Conservation (phyloP, 2,329 filamentous ascomycete genomes). For the Xylaria sp. region DNA sequence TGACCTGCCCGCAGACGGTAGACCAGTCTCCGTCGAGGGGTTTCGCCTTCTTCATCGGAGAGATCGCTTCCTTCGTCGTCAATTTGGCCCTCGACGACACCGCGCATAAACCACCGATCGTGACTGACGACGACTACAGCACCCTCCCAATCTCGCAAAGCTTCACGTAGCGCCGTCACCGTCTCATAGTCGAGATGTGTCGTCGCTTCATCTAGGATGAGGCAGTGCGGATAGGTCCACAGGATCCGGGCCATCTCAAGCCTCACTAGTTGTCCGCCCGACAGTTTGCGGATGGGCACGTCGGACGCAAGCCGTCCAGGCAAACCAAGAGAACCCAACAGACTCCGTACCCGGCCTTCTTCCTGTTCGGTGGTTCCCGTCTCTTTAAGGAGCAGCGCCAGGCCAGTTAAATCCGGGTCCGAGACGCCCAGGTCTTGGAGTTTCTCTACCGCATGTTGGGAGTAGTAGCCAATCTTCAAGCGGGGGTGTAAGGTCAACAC, state of each 20-base stretch:
- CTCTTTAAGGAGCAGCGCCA: slow-evolving; percentile 65
- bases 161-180: slow-evolving; percentile 71
- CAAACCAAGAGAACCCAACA: slow-evolving; percentile 73
- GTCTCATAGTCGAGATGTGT: slow-evolving; percentile 87
- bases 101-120: slow-evolving; percentile 80
- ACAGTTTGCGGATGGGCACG: slow-evolving; percentile 73
- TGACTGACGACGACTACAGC: slow-evolving; percentile 80
- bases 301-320: slow-evolving; percentile 74
- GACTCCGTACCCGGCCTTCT: slow-evolving; percentile 70
- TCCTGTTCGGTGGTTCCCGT: slow-evolving; percentile 53
- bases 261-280: slow-evolving; percentile 77
- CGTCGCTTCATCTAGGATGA: slow-evolving; percentile 81
- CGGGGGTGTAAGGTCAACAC: slow-evolving; percentile 70
- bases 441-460: slow-evolving; percentile 77
- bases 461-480: slow-evolving; percentile 75
- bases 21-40: slow-evolving; percentile 57
- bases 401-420: slow-evolving; percentile 64
- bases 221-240: slow-evolving; percentile 70
- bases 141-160: slow-evolving; percentile 71
- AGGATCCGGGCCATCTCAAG: slow-evolving; percentile 71
- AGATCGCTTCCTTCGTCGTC: slow-evolving; percentile 47
- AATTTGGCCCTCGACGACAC: slow-evolving; percentile 69
- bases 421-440: slow-evolving; percentile 61
- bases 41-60: slow-evolving; percentile 52
- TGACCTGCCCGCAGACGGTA: slow-evolving; percentile 65